These are phyloP conservation scores for Metarhizium brunneum DNA, from an alignment of 2,329 filamentous ascomycete genomes.

Conservation along the genomic window DNA sequence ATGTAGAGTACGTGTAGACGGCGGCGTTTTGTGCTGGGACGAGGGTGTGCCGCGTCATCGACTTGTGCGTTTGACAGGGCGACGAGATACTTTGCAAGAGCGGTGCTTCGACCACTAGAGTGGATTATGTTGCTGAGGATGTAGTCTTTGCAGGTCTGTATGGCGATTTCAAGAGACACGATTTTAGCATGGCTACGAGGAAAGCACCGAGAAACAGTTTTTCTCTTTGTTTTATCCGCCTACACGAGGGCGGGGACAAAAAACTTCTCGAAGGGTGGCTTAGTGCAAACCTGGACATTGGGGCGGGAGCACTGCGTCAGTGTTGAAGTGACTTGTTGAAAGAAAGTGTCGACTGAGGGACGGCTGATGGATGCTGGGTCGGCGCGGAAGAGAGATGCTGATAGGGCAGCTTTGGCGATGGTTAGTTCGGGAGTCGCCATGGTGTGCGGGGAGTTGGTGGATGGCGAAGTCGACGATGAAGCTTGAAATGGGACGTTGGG, in stretches of 20 bases:
- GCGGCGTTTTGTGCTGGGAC: slow-evolving; percentile 54
- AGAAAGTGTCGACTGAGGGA: slow-evolving; percentile 61
- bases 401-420: slow-evolving; percentile 72
- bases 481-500: not conserved
- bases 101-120: slow-evolving; percentile 55
- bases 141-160: slow-evolving; percentile 80
- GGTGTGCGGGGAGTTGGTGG: slow-evolving; percentile 2
- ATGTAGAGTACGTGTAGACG: slow-evolving; percentile 71
- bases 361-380: slow-evolving; percentile 63
- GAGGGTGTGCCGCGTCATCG: slow-evolving; percentile 24
- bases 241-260: not conserved
- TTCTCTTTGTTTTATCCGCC: not conserved
- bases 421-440: slow-evolving; percentile 65
- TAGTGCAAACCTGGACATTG: slow-evolving; percentile 78
- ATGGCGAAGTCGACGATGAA: not conserved
- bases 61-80: slow-evolving; percentile 47
- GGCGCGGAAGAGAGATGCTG: slow-evolving; percentile 61
- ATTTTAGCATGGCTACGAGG: slow-evolving; percentile 10
- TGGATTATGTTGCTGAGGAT: slow-evolving; percentile 62
- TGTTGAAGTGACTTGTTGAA: slow-evolving; percentile 54
- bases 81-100: slow-evolving; percentile 67
- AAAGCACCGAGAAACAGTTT: slow-evolving; percentile 1
- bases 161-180: slow-evolving; percentile 4
- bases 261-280: not conserved
- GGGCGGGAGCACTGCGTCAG: slow-evolving; percentile 63